These are phyloP conservation scores for Holtermannia corniformis DNA, from an alignment of 768 basidiomycete genomes.

Conservation along the genomic window DNA sequence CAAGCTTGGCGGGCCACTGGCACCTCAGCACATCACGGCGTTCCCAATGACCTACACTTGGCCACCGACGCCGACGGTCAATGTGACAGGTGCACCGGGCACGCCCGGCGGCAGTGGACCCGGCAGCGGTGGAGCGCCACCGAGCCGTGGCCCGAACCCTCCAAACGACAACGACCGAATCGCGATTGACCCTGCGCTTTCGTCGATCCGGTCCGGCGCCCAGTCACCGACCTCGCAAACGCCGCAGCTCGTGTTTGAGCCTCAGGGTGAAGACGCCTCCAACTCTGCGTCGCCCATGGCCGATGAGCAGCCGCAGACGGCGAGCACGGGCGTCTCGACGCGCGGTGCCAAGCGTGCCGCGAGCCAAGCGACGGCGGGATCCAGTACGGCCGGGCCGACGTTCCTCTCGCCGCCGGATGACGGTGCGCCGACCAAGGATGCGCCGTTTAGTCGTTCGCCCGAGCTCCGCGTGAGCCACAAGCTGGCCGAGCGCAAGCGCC, in stretches of 20 bases:
- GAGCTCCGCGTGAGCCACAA: conserved; percentile 94
- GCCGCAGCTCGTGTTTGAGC: background rate
- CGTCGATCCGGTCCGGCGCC: conserved; percentile 18
- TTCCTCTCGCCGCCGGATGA: conserved; percentile 29
- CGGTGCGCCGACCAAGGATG: conserved; percentile 43
- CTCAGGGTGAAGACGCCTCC: conserved; percentile 3
- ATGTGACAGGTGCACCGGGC: background rate
- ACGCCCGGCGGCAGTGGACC: background rate
- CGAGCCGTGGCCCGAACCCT: background rate
- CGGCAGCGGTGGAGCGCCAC: background rate
- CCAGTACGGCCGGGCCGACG: background rate
- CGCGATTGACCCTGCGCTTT: conserved; percentile 15
- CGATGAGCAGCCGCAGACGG: background rate
- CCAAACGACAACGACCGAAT: conserved; percentile 4
- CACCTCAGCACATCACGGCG: conserved; percentile 13
- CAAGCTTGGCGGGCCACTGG: background rate
- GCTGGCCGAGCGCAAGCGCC: conserved; percentile 86
- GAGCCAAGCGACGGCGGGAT: background rate
- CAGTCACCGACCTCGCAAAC: background rate
- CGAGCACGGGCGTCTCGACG: background rate
- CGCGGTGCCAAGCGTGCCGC: background rate
- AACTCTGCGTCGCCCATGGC: conserved; percentile 10
- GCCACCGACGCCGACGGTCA: background rate
- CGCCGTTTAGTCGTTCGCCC: conserved; percentile 90
- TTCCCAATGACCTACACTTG: conserved; percentile 12